Conservation (phyloP, 1,284 basidiomycete species). For the Ceratorhiza oryzae-sativae region DNA sequence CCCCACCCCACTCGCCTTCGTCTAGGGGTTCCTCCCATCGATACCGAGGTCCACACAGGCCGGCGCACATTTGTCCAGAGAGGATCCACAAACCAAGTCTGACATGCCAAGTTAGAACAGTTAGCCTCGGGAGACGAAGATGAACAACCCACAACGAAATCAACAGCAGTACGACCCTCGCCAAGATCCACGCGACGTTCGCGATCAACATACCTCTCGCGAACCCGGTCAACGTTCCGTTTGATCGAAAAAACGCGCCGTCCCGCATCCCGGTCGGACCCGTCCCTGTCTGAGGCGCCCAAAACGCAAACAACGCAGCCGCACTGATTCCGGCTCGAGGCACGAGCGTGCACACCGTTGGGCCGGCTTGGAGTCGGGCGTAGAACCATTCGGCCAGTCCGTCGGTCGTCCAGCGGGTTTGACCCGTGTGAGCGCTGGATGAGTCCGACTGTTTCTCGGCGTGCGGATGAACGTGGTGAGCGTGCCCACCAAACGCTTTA, state of each 20-base stretch:
- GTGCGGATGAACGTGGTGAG: conserved; percentile 7
- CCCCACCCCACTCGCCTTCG: conserved; percentile 56
- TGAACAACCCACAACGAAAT: conserved; percentile 64
- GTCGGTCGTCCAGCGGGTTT: conserved; percentile 44
- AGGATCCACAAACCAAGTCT: conserved; percentile 78
- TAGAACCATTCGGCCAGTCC: conserved; percentile 73
- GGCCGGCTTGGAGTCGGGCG: conserved; percentile 79
- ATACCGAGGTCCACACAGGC: conserved; percentile 79
- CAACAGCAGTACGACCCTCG: conserved; percentile 69
- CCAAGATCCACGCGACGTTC: conserved; percentile 77
- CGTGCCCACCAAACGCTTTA: neutral
- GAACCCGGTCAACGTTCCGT: conserved; percentile 74
- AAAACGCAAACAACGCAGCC: conserved; percentile 72
- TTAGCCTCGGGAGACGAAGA: conserved; percentile 8
- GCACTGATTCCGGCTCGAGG: conserved; percentile 78
- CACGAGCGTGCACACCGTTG: conserved; percentile 76
- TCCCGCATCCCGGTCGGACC: conserved; percentile 61
- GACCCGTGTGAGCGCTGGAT: neutral
- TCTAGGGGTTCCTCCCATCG: conserved; percentile 81
- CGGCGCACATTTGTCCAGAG: conserved; percentile 74
- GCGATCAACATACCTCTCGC: conserved; percentile 75
- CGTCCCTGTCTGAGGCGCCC: conserved; percentile 57
- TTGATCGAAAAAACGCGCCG: conserved; percentile 68
- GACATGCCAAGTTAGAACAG: neutral
- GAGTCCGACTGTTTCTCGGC: neutral